phyloP scores from a whole-genome alignment of 2,329 filamentous ascomycete species.

The Paecilomyces fulvus region DNA sequence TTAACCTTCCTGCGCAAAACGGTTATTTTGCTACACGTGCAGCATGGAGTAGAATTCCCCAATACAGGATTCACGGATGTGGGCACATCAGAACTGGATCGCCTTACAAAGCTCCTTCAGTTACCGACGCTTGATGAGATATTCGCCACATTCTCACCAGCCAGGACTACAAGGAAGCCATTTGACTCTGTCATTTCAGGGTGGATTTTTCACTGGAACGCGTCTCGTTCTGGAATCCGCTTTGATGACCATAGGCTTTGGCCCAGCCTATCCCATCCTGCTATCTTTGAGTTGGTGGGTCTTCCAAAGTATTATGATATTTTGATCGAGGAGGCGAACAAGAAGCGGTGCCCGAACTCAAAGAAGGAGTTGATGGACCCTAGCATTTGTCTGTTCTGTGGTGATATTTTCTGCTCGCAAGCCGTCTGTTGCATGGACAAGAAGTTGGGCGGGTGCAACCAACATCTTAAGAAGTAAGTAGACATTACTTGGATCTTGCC shows the following conservation, averaged over 20 bases:
- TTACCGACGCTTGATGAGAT: constrained; percentile 74
- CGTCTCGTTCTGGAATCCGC: constrained; percentile 21
- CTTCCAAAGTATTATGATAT: constrained; percentile 86
- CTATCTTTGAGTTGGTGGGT: constrained; percentile 88
- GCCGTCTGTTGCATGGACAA: constrained; percentile 75
- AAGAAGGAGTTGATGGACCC: constrained; percentile 88
- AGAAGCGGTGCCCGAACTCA: constrained; percentile 73
- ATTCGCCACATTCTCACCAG: constrained; percentile 49
- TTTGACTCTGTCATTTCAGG: constrained; percentile 49
- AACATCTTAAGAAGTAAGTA: constrained; percentile 75
- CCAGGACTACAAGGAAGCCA: constrained; percentile 29
- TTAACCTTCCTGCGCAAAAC: constrained; percentile 84
- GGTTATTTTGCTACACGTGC: constrained; percentile 74
- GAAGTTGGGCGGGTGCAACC: constrained; percentile 74
- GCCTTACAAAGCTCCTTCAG: constrained; percentile 66
- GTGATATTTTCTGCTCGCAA: constrained; percentile 94
- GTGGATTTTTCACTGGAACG: constrained; percentile 57
- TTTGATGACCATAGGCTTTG: constrained; percentile 25
- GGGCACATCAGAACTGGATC: constrained; percentile 68
- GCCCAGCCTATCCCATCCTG: constrained; percentile 64
- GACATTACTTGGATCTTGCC: not conserved
- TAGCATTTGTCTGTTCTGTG: constrained; percentile 86
- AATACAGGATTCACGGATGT: constrained; percentile 55
- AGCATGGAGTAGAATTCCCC: constrained; percentile 81
- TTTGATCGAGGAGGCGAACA: constrained; percentile 84